These are phyloP conservation scores for Boletus vermiculosoides DNA, from an alignment of 768 basidiomycete species.

Conservation along the genomic window DNA sequence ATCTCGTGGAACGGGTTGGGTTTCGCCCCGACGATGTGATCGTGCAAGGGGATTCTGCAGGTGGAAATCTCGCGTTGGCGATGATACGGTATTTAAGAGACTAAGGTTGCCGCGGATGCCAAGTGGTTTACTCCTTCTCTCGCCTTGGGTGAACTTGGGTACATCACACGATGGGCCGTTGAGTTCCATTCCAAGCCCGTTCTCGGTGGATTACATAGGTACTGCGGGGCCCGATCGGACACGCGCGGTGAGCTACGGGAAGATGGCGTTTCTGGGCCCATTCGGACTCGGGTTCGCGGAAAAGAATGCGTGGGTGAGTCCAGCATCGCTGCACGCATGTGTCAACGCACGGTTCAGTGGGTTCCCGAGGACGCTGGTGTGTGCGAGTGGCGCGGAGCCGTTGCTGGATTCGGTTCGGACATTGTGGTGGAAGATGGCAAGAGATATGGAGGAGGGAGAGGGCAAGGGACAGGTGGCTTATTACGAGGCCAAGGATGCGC, in stretches of 20 bases:
- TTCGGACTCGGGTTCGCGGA: constrained; percentile 47
- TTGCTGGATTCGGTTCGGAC: constrained; percentile 53
- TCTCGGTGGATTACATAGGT: constrained; percentile 29
- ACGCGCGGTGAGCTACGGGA: neutral
- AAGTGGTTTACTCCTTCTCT: constrained; percentile 35
- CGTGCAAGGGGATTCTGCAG: constrained; percentile 54
- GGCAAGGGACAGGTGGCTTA: constrained; percentile 42
- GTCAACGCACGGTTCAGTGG: constrained; percentile 45
- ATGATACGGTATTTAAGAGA: constrained; percentile 38
- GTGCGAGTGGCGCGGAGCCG: constrained; percentile 57
- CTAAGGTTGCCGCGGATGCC: constrained; percentile 22
- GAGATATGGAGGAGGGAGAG: constrained; percentile 48
- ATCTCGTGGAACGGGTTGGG: constrained; percentile 44
- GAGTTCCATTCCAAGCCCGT: constrained; percentile 37
- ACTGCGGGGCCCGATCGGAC: neutral
- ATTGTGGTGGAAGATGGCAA: constrained; percentile 48
- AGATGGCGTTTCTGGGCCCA: constrained; percentile 46
- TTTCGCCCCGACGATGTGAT: constrained; percentile 45
- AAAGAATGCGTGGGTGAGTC: constrained; percentile 57
- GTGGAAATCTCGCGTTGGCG: constrained; percentile 47
- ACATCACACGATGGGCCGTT: constrained; percentile 28
- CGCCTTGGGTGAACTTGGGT: constrained; percentile 30
- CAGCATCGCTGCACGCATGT: constrained; percentile 46
- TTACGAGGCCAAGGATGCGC: constrained; percentile 48
- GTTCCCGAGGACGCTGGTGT: constrained; percentile 62